Evolutionary conservation across 305 asterid genomes (phyloP).

Genomic region (Petunia hybrid): DNA sequence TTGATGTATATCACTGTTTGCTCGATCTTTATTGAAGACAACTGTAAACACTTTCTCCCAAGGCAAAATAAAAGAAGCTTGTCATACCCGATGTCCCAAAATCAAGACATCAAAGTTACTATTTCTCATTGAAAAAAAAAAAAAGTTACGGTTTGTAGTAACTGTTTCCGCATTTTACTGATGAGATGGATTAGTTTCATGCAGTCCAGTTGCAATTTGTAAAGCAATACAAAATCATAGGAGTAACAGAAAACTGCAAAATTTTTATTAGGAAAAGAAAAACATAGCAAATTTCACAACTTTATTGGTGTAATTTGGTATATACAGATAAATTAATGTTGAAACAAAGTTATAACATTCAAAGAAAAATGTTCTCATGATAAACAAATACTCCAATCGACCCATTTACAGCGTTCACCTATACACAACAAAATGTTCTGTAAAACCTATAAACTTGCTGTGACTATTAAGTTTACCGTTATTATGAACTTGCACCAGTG

Average conservation of each 20-base stretch:
- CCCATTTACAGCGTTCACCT: conserved; percentile 7
- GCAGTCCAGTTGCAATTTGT: too few species aligned
- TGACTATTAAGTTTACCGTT: conserved; percentile 26
- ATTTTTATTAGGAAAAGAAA: too few species aligned
- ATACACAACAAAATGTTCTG: not conserved
- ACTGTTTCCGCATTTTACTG: not conserved
- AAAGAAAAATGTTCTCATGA: conserved; percentile 16
- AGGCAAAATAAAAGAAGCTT: not conserved
- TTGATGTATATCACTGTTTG: not conserved
- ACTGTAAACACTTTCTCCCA: not conserved
- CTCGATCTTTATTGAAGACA: not conserved
- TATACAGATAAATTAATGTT: conserved; percentile 9
- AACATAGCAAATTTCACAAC: too few species aligned
- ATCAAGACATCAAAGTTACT: not conserved
- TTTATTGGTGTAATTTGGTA: not conserved
- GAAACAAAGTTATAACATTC: not conserved
- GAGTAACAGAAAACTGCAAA: too few species aligned
- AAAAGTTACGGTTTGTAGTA: not conserved
- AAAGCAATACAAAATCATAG: too few species aligned
- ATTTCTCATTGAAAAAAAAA: too few species aligned
- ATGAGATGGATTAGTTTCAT: too few species aligned
- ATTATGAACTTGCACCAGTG: conserved; percentile 42
- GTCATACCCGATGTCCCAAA: not conserved
- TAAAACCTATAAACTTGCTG: conserved; percentile 4
- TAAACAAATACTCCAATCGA: not conserved